Base-by-base conservation (phyloP, 179 eudicot species). In the Silene vulgaris region DNA sequence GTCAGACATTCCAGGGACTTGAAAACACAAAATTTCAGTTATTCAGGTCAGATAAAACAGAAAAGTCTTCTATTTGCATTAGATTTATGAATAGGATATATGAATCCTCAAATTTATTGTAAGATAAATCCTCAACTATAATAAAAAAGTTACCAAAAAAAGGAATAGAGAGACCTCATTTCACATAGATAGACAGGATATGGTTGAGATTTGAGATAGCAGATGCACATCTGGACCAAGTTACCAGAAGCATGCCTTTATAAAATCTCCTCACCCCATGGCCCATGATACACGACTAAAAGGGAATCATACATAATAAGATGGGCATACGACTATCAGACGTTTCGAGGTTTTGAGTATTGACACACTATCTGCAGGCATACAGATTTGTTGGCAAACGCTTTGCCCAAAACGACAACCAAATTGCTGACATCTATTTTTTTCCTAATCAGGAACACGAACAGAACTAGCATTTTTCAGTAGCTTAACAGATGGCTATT, bases 1-100 rank as follows among this genome's bases (percentile, higher is more conserved):
- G 65, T 81, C 75, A 85, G 60, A 79, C 88, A 85, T 71, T 85
- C 86, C 81, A 85, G 78, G 77, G 83, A 84, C 88, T 85, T 74
- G 45, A 12, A 60, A 71, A 77, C 69, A 78, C 16, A n/a, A 70
- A 73, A 75, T 19, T 32, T 40, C 73, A 85, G 52, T 26, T 11
- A 76, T 69, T 32, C 59, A 59, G 60, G 76, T 75, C 76, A 75
- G 75, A 71, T 16, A 7, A 48, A 50, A 74, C 9, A 26, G 65
- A 1, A 61, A 35, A 57, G 61, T n/a, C 52, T 74, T 69, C 57
- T 77, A 69, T 5, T 66, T 21, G 40, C 13, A 26, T 29, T 13
- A 23, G 40, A 29, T 32, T 54, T 12, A 71, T 60, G 54, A 63
- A 19, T 37, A 73, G 9, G 21, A 45, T 20, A 12, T 23, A 29